A percentile compares a stretch with the other conserved stretches of the same genome.
Conservation (phyloP, 2,329 filamentous ascomycete species). For the Talaromyces pinophilus region DNA sequence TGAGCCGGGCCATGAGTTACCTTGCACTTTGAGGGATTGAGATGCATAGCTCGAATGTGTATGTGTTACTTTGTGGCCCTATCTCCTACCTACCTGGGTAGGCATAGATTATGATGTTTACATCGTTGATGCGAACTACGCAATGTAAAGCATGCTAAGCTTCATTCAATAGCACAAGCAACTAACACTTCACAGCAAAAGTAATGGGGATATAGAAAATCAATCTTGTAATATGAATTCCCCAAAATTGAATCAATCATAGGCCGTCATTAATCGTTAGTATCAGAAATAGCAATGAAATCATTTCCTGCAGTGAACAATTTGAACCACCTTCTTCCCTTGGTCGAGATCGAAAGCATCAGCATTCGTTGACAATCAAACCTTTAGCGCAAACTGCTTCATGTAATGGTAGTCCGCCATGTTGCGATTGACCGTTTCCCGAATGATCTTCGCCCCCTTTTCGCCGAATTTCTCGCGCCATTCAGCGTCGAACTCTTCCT, state of each 20-base stretch:
- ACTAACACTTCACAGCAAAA: background rate
- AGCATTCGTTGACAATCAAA: slow-evolving; percentile 29
- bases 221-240: slow-evolving; percentile 3
- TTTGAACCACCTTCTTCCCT: background rate
- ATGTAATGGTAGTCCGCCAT: slow-evolving; percentile 64
- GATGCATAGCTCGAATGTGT: background rate
- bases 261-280: slow-evolving; percentile 7
- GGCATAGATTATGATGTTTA: background rate
- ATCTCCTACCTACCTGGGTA: background rate
- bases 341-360: background rate
- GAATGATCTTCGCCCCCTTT: slow-evolving; percentile 60
- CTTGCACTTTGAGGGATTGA: background rate
- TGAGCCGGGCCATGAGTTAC: background rate
- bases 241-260: background rate
- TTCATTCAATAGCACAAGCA: background rate
- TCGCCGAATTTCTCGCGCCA: slow-evolving; percentile 64
- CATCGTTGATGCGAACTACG: background rate
- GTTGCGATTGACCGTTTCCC: slow-evolving; percentile 60
- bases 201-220: background rate
- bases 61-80: background rate
- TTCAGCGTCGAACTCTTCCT: slow-evolving; percentile 60
- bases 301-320: background rate
- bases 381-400: slow-evolving; percentile 65
- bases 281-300: background rate
- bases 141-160: background rate